Evolutionary conservation across 2,329 filamentous ascomycete genomes (phyloP), one percentile per base, ranked within the genome.

Genomic region (Monilinia vaccinii-corymbosi): DNA sequence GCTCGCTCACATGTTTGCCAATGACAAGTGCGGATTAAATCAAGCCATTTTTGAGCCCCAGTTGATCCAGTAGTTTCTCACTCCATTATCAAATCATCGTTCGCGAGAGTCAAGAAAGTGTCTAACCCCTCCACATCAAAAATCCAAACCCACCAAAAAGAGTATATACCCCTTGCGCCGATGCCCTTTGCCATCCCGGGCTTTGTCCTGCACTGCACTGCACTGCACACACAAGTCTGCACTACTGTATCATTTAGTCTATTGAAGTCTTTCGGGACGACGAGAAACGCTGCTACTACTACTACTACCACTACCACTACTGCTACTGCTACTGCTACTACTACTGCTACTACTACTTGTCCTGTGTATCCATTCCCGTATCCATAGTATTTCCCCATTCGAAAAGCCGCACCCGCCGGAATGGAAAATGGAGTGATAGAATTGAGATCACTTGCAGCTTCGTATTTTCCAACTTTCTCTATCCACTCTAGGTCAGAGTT

Each of bases 1-100:
- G n/a, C 45, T 53, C 57, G n/a, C 45, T 53, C 57, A 59, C 57
- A 55, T 53, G 48, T 46, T 59, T 46, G 38, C 21, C n/a, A n/a
- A n/a, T n/a, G n/a, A n/a, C n/a, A n/a, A n/a, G n/a, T n/a, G n/a
- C 44, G n/a, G 36, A 18, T n/a, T 18, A n/a, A 40, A 18, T n/a
- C 7, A n/a, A 40, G 34, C 34, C 13, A 36, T 36, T 7, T 36
- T n/a, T 16, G 38, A 40, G 38, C 38, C 38, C 38, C 38, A 40
- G 38, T 40, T 40, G 9, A 21, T 11, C 40, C 40, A 23, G 40
- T 14, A 23, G 40, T 14, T 48, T 31, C 28, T 48, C 23, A 28
- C 25, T 28, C 21, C n/a, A 44, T 45, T 7, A 13, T 36, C 51
- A 45, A 55, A 55, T 55, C 51, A 55, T 50, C 31, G 32, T 44